A percentile compares a stretch with the other conserved stretches of the same genome.
These are phyloP conservation scores for Nitzschia putrida DNA, from an alignment of 108 stramenopile genomes.

Conservation along the genomic window DNA sequence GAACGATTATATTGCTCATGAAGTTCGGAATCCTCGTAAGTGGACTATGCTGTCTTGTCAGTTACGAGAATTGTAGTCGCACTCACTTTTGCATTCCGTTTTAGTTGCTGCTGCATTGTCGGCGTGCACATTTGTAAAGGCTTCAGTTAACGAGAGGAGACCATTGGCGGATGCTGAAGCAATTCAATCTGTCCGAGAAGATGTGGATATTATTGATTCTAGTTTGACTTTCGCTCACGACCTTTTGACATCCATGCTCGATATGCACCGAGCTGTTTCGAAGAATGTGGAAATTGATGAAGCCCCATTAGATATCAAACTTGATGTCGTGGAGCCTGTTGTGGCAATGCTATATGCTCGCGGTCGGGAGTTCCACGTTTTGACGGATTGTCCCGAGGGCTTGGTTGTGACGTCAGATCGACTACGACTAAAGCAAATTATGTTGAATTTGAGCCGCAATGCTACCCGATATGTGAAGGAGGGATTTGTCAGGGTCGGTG, in stretches of 20 bases:
- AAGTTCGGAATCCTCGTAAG: slow-evolving; percentile 20
- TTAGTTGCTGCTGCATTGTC: slow-evolving; percentile 50
- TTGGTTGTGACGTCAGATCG: slow-evolving; percentile 44
- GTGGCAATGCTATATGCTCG: slow-evolving; percentile 40
- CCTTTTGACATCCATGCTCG: slow-evolving; percentile 48
- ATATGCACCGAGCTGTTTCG: slow-evolving; percentile 51
- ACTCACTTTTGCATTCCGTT: too few species aligned
- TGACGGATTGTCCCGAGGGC: slow-evolving; percentile 38
- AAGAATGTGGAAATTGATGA: slow-evolving; percentile 29
- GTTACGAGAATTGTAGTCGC: too few species aligned
- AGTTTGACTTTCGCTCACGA: slow-evolving; percentile 51
- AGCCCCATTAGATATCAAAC: slow-evolving; percentile 36
- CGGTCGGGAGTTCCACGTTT: slow-evolving; percentile 18
- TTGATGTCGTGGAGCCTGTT: slow-evolving; percentile 50
- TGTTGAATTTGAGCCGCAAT: slow-evolving; percentile 56
- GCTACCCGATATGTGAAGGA: slow-evolving; percentile 44
- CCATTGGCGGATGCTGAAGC: neutral
- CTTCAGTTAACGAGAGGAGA: slow-evolving; percentile 13
- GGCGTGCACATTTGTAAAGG: slow-evolving; percentile 44
- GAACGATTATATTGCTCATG: slow-evolving; percentile 44
- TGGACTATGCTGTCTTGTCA: too few species aligned
- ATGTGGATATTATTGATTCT: slow-evolving; percentile 42
- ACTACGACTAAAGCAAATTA: slow-evolving; percentile 55
- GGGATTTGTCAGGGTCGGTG: slow-evolving; percentile 51
- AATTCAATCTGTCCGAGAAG: slow-evolving; percentile 30